Base-by-base conservation (phyloP, 2,329 filamentous ascomycete species). In the Fusarium decemcellulare region DNA sequence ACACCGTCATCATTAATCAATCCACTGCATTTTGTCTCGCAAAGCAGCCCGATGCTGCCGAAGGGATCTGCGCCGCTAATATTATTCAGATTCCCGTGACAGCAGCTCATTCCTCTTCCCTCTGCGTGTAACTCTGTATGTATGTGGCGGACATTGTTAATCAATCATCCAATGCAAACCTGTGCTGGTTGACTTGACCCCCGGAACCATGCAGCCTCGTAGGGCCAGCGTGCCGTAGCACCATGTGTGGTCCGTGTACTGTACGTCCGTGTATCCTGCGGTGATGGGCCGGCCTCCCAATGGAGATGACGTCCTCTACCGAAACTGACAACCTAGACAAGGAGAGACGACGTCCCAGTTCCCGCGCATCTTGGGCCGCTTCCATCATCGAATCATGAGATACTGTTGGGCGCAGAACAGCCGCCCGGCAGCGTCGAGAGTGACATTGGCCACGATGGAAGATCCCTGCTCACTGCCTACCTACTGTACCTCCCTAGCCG, bases 401-500 rank as follows among this genome's bases (percentile, higher is more conserved):
- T 53, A 23, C 18, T 23, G 40, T 34, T 58, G 42, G 61, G 39
- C 52, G 42, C 53, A 34, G 16, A 57, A 57, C 42, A 55, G 43
- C 54, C 56, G 55, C 39, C 68, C 56, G 54, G 67, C 63, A 67
- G 63, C 63, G 59, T 59, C 59, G 54, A 30, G 62, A 44, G 62
- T 70, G 57, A 36, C 46, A 36, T 59, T 70, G 60, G 57, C 64
- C 65, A 14, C 18, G 18, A 23, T 23, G 18, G 18, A 23, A 4
- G 18, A 23, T 23, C 18, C 18, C 18, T 23, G 18, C 18, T 23
- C 18, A 23, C 18, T 23, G 18, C 18, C 18, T 4, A 58, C 66
- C 67, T 37, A 56, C n/a, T n/a, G n/a, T n/a, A n/a, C n/a, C n/a
- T n/a, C n/a, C 55, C 50, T 66, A 54, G 55, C 60, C 67, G 67